These are phyloP conservation scores for Quercus lobata DNA, from an alignment of 331 rosid genomes.

Conservation along the genomic window DNA sequence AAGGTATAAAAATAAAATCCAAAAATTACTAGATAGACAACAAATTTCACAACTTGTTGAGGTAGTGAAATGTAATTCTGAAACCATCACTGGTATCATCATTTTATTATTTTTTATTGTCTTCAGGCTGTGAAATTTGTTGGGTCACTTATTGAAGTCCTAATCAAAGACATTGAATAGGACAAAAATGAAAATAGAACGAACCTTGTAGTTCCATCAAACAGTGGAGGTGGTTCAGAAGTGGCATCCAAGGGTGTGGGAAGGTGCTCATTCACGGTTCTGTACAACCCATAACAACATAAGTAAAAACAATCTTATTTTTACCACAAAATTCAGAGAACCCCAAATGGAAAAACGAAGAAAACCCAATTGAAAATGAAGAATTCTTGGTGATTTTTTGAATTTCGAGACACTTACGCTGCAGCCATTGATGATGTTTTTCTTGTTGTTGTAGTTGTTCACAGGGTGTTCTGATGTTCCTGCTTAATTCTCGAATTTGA, in stretches of 20 bases:
- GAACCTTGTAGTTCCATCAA: constrained; percentile 91
- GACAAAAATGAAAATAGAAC: neutral
- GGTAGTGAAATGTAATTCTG: no score
- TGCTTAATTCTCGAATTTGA: neutral
- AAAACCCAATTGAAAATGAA: neutral
- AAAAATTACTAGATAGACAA: neutral
- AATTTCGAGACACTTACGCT: constrained; percentile 18
- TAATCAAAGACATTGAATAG: neutral
- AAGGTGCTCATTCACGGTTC: constrained; percentile 8
- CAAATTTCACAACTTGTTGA: no score
- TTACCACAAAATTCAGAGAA: no score
- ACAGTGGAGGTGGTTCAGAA: constrained; percentile 66
- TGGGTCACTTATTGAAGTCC: no score
- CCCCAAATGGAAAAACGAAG: no score
- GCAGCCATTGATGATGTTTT: constrained; percentile 37
- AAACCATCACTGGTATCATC: no score
- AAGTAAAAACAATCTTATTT: neutral
- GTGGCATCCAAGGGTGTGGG: constrained; percentile 48
- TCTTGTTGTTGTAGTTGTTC: neutral
- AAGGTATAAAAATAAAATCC: neutral
- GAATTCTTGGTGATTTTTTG: neutral
- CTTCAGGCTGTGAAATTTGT: no score
- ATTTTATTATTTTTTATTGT: no score
- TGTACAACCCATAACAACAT: constrained; percentile 1
- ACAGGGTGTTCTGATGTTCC: neutral